Percentiles rank a stretch among this genome's conserved stretches.
phyloP scores from a whole-genome alignment of 768 basidiomycete genomes.

The Xerocomellus intermedius region DNA sequence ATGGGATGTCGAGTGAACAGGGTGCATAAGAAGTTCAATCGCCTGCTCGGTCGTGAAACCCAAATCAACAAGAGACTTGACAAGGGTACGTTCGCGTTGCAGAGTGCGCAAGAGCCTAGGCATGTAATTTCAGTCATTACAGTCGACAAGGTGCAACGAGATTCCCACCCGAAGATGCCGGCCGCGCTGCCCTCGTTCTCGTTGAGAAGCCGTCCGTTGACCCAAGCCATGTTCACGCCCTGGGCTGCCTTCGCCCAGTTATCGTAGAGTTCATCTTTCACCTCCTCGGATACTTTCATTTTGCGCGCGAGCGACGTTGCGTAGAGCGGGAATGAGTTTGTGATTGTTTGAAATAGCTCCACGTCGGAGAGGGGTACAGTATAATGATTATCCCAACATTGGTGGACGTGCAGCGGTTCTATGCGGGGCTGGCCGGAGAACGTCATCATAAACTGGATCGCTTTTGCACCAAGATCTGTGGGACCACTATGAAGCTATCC shows the following conservation, averaged over 20 bases:
- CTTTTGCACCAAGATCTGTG: conserved; percentile 66
- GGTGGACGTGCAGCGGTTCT: conserved; percentile 19
- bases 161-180: conserved; percentile 49
- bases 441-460: conserved; percentile 69
- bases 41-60: conserved; percentile 66
- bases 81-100: conserved; percentile 64
- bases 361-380: conserved; percentile 13
- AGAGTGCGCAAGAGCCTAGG: conserved; percentile 64
- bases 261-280: conserved; percentile 53
- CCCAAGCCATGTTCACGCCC: conserved; percentile 64
- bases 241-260: conserved; percentile 54
- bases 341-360: conserved; percentile 54
- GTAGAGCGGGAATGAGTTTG: conserved; percentile 90
- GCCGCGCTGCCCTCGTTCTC: conserved; percentile 63
- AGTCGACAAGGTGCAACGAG: neutral
- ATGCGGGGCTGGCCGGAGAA: conserved; percentile 51
- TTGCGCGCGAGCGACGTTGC: conserved; percentile 71
- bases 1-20: conserved; percentile 52
- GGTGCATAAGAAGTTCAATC: conserved; percentile 70
- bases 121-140: conserved; percentile 3
- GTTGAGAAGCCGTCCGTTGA: conserved; percentile 70
- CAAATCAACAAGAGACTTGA: conserved; percentile 56
- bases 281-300: conserved; percentile 48
- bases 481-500: neutral
- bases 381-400: conserved; percentile 19